These are phyloP conservation scores for Yamagishiella unicocca DNA, from an alignment of 139 green algal genomes.

Conservation along the genomic window DNA sequence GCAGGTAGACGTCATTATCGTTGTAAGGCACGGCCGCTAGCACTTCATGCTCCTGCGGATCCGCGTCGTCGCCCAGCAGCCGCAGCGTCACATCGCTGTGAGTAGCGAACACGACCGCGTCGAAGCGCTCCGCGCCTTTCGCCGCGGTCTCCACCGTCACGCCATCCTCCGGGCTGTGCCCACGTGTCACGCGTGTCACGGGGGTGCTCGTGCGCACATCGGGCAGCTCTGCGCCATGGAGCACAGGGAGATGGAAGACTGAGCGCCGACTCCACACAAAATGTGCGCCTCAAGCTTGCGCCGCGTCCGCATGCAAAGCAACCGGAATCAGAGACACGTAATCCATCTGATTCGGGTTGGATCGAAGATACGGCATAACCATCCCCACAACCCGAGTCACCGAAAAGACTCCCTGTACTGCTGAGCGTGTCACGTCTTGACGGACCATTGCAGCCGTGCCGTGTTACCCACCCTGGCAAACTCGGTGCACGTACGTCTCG, in stretches of 20 bases:
- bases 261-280: no score
- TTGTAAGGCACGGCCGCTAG: slow-evolving; percentile 87
- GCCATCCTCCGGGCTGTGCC: background rate
- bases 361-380: no score
- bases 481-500: slow-evolving; percentile 82
- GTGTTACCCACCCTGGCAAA: slow-evolving; percentile 66
- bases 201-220: slow-evolving; percentile 75
- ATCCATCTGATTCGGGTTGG: no score
- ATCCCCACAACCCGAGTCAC: no score
- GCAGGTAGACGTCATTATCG: slow-evolving; percentile 91
- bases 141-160: slow-evolving; percentile 55
- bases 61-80: slow-evolving; percentile 75
- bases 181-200: slow-evolving; percentile 62
- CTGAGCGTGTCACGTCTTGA: no score
- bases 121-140: slow-evolving; percentile 66
- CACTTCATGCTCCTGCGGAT: slow-evolving; percentile 70
- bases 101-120: slow-evolving; percentile 89
- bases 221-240: slow-evolving; percentile 68
- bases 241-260: background rate
- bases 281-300: no score
- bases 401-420: no score
- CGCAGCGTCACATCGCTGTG: slow-evolving; percentile 85
- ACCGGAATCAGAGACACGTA: no score
- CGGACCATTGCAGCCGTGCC: no score
- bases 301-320: no score